Conservation (phyloP, 352 stramenopile genomes). For the Hyaloperonospora arabidopsidis region DNA sequence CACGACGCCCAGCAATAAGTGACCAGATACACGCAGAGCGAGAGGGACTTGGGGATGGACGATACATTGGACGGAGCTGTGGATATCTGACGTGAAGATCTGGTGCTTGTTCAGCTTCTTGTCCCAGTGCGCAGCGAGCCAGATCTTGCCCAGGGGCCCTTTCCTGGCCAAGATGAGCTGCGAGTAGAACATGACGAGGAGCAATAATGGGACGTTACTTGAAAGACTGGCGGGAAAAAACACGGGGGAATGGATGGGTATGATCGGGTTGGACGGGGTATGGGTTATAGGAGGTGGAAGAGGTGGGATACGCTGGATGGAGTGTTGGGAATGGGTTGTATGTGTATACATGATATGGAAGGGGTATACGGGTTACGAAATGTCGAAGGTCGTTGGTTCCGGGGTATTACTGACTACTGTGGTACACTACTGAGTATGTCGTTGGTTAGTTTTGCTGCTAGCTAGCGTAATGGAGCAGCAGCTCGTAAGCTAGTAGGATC, state of each 20-base stretch:
- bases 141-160: slow-evolving; percentile 97
- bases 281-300: too few species aligned
- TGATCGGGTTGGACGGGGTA: too few species aligned
- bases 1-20: slow-evolving; percentile 97
- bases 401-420: too few species aligned
- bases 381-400: too few species aligned
- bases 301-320: too few species aligned
- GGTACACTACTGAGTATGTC: neutral
- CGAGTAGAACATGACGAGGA: slow-evolving; percentile 96
- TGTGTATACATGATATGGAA: too few species aligned
- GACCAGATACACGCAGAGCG: slow-evolving; percentile 94
- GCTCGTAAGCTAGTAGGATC: slow-evolving; percentile 84
- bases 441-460: neutral
- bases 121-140: slow-evolving; percentile 98
- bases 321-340: too few species aligned
- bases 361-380: too few species aligned
- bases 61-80: slow-evolving; percentile 93
- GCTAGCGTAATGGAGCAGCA: slow-evolving; percentile 35
- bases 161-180: slow-evolving; percentile 99
- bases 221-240: too few species aligned
- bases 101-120: slow-evolving; percentile 98
- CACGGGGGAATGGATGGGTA: too few species aligned
- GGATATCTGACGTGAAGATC: slow-evolving; percentile 97
- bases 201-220: neutral
- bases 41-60: slow-evolving; percentile 94